A percentile compares a stretch with the other conserved stretches of the same genome.
Conservation (phyloP, 345 rosid genomes). For the Gossypium bickii region DNA sequence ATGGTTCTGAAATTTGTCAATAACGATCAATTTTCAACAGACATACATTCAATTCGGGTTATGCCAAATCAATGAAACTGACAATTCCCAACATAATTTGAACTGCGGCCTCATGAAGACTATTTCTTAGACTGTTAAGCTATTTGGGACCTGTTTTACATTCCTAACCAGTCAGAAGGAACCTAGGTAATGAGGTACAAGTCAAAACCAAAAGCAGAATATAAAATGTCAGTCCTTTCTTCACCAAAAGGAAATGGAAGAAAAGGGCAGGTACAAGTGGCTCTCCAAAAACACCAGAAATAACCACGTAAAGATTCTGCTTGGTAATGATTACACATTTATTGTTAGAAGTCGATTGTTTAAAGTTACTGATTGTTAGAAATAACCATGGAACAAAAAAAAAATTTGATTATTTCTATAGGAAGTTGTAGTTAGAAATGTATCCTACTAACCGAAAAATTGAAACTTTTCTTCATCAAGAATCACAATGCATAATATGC, state of each 20-base stretch:
- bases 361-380: not conserved
- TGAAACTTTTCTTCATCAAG: not conserved
- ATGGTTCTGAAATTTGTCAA: not conserved
- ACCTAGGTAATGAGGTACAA: not conserved
- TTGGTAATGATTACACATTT: not conserved
- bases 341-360: not conserved
- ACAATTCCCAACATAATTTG: not conserved
- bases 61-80: not conserved
- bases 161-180: not conserved
- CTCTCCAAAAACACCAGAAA: conserved; percentile 2
- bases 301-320: not conserved
- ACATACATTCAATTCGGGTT: not conserved
- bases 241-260: not conserved
- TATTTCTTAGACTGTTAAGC: not conserved
- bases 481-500: not conserved
- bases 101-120: not conserved
- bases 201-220: not conserved
- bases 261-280: not conserved
- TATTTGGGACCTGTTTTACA: not conserved
- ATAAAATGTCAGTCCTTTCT: not conserved
- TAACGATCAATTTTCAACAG: not conserved
- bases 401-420: not conserved
- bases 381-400: not conserved
- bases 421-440: not conserved
- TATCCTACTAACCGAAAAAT: not conserved